Conservation (phyloP, 306 rosid genomes). For the Inga leiocalycina region DNA sequence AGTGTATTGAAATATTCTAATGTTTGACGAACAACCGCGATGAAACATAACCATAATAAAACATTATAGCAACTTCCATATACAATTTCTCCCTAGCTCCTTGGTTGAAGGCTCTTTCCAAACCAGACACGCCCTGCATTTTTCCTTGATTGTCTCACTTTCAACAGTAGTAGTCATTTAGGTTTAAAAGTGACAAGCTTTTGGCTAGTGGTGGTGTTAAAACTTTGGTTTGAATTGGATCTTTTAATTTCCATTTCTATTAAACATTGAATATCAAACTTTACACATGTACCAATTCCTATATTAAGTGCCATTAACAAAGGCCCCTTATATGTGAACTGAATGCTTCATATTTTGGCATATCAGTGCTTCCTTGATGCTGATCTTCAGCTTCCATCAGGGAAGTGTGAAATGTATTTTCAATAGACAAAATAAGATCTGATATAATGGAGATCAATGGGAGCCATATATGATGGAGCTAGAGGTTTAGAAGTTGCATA, state of each 20-base stretch:
- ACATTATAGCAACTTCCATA: neutral
- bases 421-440: neutral
- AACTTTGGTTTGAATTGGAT: neutral
- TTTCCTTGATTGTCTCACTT: neutral
- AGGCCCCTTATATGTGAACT: neutral
- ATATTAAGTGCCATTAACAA: neutral
- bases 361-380: neutral
- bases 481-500: neutral
- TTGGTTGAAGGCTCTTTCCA: neutral
- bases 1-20: neutral
- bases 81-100: neutral
- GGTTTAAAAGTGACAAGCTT: neutral
- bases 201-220: neutral
- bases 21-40: neutral
- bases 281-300: neutral
- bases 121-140: neutral
- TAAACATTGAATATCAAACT: neutral
- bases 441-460: neutral
- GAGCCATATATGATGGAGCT: neutral
- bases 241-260: neutral
- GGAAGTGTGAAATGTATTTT: neutral
- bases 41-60: neutral
- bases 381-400: neutral
- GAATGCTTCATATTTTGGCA: neutral
- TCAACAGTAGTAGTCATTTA: neutral